Evolutionary conservation across 768 basidiomycete species (phyloP).

Genomic region (Pleurotus salmoneostramineus): DNA sequence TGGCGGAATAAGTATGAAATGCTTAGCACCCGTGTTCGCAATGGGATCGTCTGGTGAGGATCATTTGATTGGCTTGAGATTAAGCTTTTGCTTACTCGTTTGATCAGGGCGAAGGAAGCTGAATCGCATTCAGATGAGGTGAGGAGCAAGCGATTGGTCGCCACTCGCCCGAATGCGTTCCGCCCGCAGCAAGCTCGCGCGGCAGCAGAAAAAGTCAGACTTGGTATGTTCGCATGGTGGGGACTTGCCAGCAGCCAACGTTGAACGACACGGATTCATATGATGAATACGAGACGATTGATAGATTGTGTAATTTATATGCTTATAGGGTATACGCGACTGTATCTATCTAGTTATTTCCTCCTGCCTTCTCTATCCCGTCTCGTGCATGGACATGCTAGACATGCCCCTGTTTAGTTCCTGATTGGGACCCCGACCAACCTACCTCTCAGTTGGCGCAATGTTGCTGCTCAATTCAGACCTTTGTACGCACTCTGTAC

Average conservation of each 20-base stretch:
- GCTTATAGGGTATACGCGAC: too few relatives aligned
- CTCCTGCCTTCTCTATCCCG: too few relatives aligned
- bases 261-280: too few relatives aligned
- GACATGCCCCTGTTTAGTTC: too few relatives aligned
- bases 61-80: not conserved
- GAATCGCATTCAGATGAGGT: not conserved
- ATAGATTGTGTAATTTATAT: too few relatives aligned
- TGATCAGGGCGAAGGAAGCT: conserved; percentile 4
- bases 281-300: too few relatives aligned
- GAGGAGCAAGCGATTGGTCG: not conserved
- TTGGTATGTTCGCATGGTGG: conserved; percentile 3
- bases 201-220: not conserved
- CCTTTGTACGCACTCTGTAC: too few relatives aligned
- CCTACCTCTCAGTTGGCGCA: too few relatives aligned
- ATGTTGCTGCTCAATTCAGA: too few relatives aligned
- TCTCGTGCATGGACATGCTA: too few relatives aligned
- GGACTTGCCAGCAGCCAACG: not conserved
- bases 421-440: too few relatives aligned
- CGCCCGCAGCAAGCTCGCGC: not conserved
- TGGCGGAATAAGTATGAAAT: conserved; percentile 7
- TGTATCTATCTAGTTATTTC: too few relatives aligned
- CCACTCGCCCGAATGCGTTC: conserved; percentile 2
- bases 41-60: conserved; percentile 3
- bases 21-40: conserved; percentile 2
- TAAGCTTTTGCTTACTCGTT: not conserved